Evolutionary conservation across 2,329 filamentous ascomycete species (phyloP), one percentile per base, ranked within the genome.

Genomic region (Aspergillus ustus): DNA sequence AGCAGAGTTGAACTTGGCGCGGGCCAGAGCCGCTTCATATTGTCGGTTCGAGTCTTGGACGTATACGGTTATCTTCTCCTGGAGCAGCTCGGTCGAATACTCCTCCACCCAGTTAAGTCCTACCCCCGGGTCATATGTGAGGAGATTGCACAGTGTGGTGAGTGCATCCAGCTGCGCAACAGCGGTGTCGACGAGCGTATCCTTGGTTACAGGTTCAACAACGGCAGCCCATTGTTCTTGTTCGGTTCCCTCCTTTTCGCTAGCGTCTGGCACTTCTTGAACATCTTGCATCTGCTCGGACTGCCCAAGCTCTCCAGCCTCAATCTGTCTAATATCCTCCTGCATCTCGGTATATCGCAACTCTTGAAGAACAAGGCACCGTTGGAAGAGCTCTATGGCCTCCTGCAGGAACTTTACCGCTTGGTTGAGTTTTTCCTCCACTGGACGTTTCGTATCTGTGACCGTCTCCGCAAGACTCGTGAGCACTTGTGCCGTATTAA

Each of bases 401-500:
- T 91, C 84, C 68, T 90, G 81, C 20, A 89, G 76, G 9, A 85
- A 77, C 25, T 79, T 78, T 15, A 85, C 75, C 0, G 85, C 83
- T 59, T 85, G 77, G 45, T 75, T 70, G 48, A 81, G 77, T 22
- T 75, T 70, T 46, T 72, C 71, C 22, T 82, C 78, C 2, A 72
- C 74, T 1, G 74, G 72, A 6, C 82, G 81, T 46, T 81, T 82
- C n/a, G 81, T 80, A 53, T 87, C 84, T 0, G 83, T 79, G 7
- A 85, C 72, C 2, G 79, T 79, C 76, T 92, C 89, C 1, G 87
- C 88, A 43, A 91, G 78, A 64, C 84, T 87, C 0, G 86, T 89
- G 43, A 91, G 78, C 3, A 91, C 86, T 73, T 91, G 89, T 1
- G 85, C 87, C 6, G 87, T 88, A 71, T 92, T 92, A 79, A 91